Evolutionary conservation across 2,329 filamentous ascomycete species (phyloP), one percentile per base, ranked within the genome.

Genomic region (Trichoderma hamatum): DNA sequence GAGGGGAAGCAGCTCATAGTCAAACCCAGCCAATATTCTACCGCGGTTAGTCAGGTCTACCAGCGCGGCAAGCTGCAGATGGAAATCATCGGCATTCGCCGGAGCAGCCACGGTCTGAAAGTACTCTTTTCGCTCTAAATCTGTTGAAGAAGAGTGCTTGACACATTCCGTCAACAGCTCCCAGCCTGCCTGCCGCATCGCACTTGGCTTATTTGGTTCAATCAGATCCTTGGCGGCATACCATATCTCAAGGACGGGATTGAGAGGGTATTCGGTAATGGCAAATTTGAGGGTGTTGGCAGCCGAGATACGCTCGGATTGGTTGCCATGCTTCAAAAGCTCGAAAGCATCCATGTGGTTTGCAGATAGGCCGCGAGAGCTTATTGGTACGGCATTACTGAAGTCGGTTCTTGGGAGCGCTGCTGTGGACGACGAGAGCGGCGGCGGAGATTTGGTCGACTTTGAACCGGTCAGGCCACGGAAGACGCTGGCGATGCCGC

Each of bases 201-300:
- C 77, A 5, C 76, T 76, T n/a, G 87, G 78, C 67, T 90, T 89
- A 26, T 80, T 77, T 7, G 84, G 79, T 32, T 89, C 83, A 69
- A 91, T 88, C 69, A 92, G 80, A 73, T 91, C 89, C 75, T 89
- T 89, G 56, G 84, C 88, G 16, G 88, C 87, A 71, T 88, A 85
- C 88, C 89, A 92, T 68, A 92, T 89, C 56, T 88, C 85, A 60
- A 87, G 80, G 14, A 89, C 84, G 6, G 86, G 84, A 69, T 84
- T 85, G 32, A 90, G 79, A 5, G 88, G 86, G 73, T 87, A 88
- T 71, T 89, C 87, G 36, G 84, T 78, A 39, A 90, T 83, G 69
- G 85, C 82, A 73, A 83, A 79, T 52, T 86, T 85, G 51, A 91
- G 79, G n/a, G 84, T 82, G 68, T 84, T 82, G 55, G 88, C 88